phyloP scores from a whole-genome alignment of 2,329 filamentous ascomycete genomes.

The Hypomyces rosellus region DNA sequence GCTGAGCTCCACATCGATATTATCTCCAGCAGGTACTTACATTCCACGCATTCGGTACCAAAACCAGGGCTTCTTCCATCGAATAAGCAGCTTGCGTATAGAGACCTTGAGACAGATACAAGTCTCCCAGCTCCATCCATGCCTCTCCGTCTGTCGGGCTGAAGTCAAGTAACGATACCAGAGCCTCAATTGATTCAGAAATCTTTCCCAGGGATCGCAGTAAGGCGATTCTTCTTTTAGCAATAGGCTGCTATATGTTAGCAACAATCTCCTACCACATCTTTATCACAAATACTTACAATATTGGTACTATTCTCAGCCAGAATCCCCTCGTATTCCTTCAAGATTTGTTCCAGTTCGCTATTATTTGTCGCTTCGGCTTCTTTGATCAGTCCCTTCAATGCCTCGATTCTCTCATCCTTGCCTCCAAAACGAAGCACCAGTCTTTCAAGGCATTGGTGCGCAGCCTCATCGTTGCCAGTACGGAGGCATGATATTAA shows the following conservation, averaged over 20 bases:
- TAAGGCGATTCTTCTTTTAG: conserved; percentile 77
- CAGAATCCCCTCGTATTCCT: conserved; percentile 72
- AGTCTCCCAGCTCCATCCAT: conserved; percentile 84
- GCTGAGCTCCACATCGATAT: not conserved
- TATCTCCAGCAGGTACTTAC: conserved; percentile 42
- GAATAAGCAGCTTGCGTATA: conserved; percentile 81
- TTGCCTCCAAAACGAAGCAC: conserved; percentile 71
- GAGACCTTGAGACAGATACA: conserved; percentile 75
- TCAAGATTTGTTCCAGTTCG: conserved; percentile 63
- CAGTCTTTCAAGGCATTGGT: conserved; percentile 67
- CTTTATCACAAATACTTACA: conserved; percentile 40
- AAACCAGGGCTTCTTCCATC: conserved; percentile 81
- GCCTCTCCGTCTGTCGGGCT: conserved; percentile 87
- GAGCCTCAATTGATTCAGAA: conserved; percentile 65
- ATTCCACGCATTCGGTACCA: conserved; percentile 93
- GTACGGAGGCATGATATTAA: conserved; percentile 77
- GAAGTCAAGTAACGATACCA: conserved; percentile 71
- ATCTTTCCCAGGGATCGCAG: conserved; percentile 65
- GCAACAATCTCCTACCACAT: conserved; percentile 10
- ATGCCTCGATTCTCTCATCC: conserved; percentile 81
- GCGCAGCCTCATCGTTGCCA: conserved; percentile 73
- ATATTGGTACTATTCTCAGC: conserved; percentile 71
- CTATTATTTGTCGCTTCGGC: conserved; percentile 63
- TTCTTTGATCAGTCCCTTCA: conserved; percentile 79
- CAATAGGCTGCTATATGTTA: conserved; percentile 57